Evolutionary conservation across 1,284 basidiomycete species (phyloP), one percentile per base, ranked within the genome.

Genomic region (Sporisorium exsertum): DNA sequence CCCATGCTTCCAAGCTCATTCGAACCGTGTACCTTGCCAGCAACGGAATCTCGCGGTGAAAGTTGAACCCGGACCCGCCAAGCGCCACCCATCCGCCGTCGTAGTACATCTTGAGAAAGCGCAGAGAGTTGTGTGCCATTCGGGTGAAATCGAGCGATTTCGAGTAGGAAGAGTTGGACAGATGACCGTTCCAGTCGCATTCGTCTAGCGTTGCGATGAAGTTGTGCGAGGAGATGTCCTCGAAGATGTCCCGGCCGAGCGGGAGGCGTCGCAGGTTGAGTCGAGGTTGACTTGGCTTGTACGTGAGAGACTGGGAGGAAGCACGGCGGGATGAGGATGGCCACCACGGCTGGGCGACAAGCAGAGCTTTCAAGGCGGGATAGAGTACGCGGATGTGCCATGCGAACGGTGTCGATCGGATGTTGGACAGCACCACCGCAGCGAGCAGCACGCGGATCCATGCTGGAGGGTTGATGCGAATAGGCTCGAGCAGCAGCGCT

Each of bases 171-270:
- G 64, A 67, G 68, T 81, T 81, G 62, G 69, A 74, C 15, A 81
- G 64, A 35, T 81, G 80, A 9, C 63, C 64, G 54, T 72, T 73
- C 64, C 64, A 81, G 58, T 81, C 80, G 57, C 71, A 77, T 33
- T 81, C 80, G 56, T 77, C 77, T 13, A 69, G 63, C 16, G 63
- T 66, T 15, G 77, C 76, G 22, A 56, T 50, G 18, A 69, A 74
- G n/a, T 50, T 42, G 35, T 64, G 26, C 10, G 55, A 58, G 6
- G 62, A 64, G 15, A 35, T 62, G 46, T 80, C 73, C 24, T 16
- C 13, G 51, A 81, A 81, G 52, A 81, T 56, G 67, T 81, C 79
- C 13, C 51, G 59, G 40, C 74, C 74, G 46, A 81, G 45, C 3
- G 80, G 80, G 3, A 81, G 58, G 8, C 29, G 37, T 3, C 59